These are phyloP conservation scores for Pseudozyma pruni DNA, from an alignment of 1,284 basidiomycete species.

Conservation along the genomic window DNA sequence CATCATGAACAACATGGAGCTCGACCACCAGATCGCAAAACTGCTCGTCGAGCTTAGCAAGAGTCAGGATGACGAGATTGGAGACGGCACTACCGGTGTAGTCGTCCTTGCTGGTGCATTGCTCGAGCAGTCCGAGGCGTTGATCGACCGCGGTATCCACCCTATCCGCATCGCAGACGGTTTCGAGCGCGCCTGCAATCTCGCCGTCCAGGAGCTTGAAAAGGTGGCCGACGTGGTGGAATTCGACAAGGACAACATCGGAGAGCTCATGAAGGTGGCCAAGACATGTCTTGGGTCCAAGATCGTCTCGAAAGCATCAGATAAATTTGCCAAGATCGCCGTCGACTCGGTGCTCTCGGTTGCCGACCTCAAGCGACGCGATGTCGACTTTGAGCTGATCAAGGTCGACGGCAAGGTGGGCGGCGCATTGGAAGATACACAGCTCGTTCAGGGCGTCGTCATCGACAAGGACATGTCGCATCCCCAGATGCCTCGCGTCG, in stretches of 20 bases:
- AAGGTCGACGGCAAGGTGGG: constrained; percentile 99
- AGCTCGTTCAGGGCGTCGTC: constrained; percentile 91
- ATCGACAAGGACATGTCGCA: constrained; percentile 99
- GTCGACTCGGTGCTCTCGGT: constrained; percentile 96
- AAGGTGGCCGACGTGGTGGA: constrained; percentile 89
- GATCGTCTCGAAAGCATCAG: constrained; percentile 96
- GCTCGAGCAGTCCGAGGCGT: constrained; percentile 81
- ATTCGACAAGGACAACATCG: constrained; percentile 83
- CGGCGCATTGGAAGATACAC: constrained; percentile 92
- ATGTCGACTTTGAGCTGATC: constrained; percentile 98
- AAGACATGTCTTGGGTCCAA: constrained; percentile 97
- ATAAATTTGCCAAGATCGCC: constrained; percentile 95
- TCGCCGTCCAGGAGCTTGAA: constrained; percentile 90
- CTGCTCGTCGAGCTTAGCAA: constrained; percentile 95
- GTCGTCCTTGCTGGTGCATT: constrained; percentile 97
- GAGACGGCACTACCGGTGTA: constrained; percentile 98
- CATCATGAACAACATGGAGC: constrained; percentile 72
- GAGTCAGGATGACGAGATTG: constrained; percentile 99
- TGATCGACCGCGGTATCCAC: constrained; percentile 97
- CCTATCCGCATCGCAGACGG: constrained; percentile 98
- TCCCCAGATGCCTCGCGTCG: constrained; percentile 91
- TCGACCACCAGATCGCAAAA: constrained; percentile 98
- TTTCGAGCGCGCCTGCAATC: constrained; percentile 90
- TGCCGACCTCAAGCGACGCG: constrained; percentile 90
- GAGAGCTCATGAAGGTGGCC: constrained; percentile 81